phyloP scores from a whole-genome alignment of 176 grass and related monocot species.

The Hsuehochloa calcarea region DNA sequence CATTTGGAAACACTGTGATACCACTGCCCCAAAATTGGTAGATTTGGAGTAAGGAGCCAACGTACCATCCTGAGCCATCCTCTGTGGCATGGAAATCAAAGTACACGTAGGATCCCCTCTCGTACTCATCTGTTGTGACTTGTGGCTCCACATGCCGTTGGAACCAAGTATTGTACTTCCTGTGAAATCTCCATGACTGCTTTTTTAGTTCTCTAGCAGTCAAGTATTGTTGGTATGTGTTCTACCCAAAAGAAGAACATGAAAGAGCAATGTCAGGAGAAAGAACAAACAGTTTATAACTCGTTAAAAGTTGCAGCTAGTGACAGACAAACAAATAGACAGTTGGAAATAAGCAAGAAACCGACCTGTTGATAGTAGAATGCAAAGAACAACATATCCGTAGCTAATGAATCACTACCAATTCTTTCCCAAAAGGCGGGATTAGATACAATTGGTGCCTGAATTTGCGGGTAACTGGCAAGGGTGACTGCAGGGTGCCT shows the following conservation, averaged over 20 bases:
- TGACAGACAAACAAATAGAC: background rate
- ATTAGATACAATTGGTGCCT: conserved; percentile 80
- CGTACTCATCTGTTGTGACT: conserved; percentile 90
- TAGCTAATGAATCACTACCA: conserved; percentile 69
- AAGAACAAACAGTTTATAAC: conserved; percentile 14
- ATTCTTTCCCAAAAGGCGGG: conserved; percentile 91
- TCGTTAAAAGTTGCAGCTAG: background rate
- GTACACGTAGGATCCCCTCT: conserved; percentile 93
- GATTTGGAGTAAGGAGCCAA: background rate
- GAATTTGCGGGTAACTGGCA: conserved; percentile 79
- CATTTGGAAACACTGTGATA: background rate
- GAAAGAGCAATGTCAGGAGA: background rate
- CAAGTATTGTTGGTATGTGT: conserved; percentile 90
- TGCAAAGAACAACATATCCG: conserved; percentile 94
- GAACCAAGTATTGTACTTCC: conserved; percentile 97
- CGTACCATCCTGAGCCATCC: conserved; percentile 89
- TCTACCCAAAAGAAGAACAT: conserved; percentile 41
- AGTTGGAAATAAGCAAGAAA: background rate
- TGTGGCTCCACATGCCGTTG: conserved; percentile 96
- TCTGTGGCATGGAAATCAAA: conserved; percentile 87
- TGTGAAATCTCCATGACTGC: conserved; percentile 97
- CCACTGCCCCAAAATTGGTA: background rate
- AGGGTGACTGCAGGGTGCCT: conserved; percentile 74
- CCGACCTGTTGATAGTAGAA: conserved; percentile 96
- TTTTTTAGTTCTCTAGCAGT: conserved; percentile 94